Evolutionary conservation across 2,329 filamentous ascomycete genomes (phyloP).

Genomic region (Sporothrix globosa): DNA sequence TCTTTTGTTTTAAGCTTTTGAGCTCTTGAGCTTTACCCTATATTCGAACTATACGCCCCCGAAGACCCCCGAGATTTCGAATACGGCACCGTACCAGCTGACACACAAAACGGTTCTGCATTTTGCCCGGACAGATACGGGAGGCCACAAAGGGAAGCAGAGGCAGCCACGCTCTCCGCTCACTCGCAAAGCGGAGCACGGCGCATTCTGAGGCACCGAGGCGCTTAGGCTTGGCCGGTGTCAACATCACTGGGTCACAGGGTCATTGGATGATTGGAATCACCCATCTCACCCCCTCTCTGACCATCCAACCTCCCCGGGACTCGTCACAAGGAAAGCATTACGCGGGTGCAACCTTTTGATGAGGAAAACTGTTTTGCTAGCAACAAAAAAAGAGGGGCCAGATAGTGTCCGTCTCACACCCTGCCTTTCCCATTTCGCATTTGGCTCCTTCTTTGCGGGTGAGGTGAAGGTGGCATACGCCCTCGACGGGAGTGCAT

Average conservation of each 20-base stretch:
- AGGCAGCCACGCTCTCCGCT: not conserved
- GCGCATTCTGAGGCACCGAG: not conserved
- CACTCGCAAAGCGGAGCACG: conserved; percentile 13
- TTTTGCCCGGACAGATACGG: conserved; percentile 21
- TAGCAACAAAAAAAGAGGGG: conserved; percentile 11
- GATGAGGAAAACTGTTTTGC: not conserved
- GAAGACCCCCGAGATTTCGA: not conserved
- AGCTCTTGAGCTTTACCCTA: too few species aligned
- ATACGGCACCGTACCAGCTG: not conserved
- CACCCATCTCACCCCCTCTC: conserved; percentile 8
- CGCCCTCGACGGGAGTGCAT: too few species aligned
- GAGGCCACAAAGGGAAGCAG: conserved; percentile 17
- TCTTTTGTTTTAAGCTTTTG: not conserved
- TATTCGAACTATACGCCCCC: not conserved
- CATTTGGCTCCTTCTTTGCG: conserved; percentile 4
- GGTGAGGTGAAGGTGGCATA: not conserved
- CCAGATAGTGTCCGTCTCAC: conserved; percentile 19
- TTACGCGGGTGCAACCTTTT: conserved; percentile 19
- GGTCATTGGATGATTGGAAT: not conserved
- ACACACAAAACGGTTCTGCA: not conserved
- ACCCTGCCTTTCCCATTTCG: not conserved
- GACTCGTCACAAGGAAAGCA: conserved; percentile 2
- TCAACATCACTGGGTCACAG: not conserved
- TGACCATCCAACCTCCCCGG: not conserved
- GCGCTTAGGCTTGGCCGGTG: not conserved